Evolutionary conservation across 129 eudicot genomes (phyloP).

Genomic region (Cynara cardunculus): DNA sequence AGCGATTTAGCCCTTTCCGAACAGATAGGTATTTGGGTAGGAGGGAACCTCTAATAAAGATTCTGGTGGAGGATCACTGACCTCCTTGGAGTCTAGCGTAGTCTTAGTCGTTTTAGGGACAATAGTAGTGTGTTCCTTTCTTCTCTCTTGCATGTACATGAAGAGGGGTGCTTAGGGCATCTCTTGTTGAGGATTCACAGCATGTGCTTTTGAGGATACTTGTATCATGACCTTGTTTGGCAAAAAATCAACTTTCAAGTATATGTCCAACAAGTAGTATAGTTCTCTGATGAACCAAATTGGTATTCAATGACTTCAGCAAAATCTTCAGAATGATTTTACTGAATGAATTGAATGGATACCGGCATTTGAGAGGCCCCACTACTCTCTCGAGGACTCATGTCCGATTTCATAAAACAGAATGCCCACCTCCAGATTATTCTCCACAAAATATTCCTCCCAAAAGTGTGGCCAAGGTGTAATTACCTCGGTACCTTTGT

Average conservation of each 20-base stretch:
- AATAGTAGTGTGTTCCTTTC: background rate
- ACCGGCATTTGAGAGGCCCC: background rate
- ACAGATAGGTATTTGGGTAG: background rate
- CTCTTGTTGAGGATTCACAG: background rate
- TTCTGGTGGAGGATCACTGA: background rate
- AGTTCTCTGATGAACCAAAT: background rate
- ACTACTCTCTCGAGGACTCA: background rate
- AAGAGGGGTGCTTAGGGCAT: background rate
- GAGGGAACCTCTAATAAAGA: background rate
- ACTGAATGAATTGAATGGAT: background rate
- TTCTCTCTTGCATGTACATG: background rate
- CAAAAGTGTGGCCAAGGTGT: background rate
- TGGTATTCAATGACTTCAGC: background rate
- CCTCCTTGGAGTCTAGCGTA: background rate
- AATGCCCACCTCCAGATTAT: background rate
- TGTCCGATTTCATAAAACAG: background rate
- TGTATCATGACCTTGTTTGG: background rate
- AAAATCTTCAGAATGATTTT: background rate
- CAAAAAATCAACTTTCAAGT: background rate
- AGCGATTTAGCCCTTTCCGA: no score
- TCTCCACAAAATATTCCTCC: background rate
- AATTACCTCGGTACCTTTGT: background rate
- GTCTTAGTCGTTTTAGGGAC: background rate
- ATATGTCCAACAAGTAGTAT: background rate
- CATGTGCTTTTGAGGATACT: background rate